Evolutionary conservation across 169 alveolate genomes (phyloP).

Genomic region (Amoebophrya sp.): DNA sequence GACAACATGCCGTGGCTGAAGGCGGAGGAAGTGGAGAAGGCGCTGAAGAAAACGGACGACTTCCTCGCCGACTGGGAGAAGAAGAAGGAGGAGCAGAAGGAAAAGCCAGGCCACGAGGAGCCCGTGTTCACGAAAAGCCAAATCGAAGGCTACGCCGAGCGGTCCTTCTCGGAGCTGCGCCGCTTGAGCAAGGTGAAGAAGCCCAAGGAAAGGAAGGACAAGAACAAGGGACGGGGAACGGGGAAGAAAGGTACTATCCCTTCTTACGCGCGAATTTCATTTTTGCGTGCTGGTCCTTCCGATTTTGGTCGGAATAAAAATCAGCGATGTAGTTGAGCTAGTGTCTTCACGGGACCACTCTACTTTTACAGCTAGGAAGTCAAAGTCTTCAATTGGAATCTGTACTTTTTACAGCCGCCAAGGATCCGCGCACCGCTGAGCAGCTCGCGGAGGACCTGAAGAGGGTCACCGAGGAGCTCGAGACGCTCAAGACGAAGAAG

Average conservation of each 20-base stretch:
- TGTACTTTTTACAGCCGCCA: not conserved
- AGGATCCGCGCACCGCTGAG: not conserved
- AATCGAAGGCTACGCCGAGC: not conserved
- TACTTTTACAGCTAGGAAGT: no score
- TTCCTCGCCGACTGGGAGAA: not conserved
- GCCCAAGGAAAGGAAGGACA: not conserved
- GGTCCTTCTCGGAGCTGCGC: not conserved
- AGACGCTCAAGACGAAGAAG: not conserved
- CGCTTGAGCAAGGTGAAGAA: not conserved
- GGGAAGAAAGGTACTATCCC: conserved; percentile 2
- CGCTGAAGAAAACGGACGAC: not conserved
- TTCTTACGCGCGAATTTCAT: no score
- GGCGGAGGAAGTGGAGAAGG: not conserved
- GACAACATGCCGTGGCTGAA: not conserved
- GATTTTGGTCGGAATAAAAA: no score
- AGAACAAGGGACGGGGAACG: not conserved
- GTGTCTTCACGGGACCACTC: no score
- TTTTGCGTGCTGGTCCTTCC: no score
- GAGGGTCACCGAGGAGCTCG: not conserved
- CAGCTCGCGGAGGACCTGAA: not conserved
- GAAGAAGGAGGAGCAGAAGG: not conserved
- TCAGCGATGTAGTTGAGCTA: no score
- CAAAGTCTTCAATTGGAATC: no score
- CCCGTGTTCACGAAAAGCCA: not conserved
- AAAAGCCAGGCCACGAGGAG: not conserved